Percentiles rank a stretch among this genome's conserved stretches.
Conservation (phyloP, 2,329 filamentous ascomycete species). For the Phaeomoniella chlamydospora region DNA sequence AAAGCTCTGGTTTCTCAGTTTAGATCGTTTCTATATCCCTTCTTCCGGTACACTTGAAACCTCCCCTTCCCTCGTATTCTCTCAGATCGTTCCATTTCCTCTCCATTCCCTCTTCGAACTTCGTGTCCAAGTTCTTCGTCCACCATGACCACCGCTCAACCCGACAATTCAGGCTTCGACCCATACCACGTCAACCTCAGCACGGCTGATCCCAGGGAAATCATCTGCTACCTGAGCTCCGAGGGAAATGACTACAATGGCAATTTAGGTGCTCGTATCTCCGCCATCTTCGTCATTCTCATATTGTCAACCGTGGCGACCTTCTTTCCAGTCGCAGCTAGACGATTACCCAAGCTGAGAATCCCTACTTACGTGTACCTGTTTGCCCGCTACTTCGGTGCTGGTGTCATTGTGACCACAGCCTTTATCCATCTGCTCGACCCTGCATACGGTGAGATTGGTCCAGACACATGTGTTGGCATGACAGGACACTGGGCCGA, state of each 20-base stretch:
- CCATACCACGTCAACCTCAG: conserved; percentile 28
- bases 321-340: conserved; percentile 32
- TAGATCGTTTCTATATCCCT: no score
- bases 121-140: neutral
- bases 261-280: conserved; percentile 26
- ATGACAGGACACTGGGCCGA: conserved; percentile 37
- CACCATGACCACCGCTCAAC: conserved; percentile 1
- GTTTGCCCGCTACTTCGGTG: conserved; percentile 31
- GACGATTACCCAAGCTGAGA: conserved; percentile 18
- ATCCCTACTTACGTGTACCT: conserved; percentile 30
- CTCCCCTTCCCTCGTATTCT: no score
- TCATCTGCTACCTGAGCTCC: conserved; percentile 36
- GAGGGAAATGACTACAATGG: conserved; percentile 40
- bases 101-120: neutral
- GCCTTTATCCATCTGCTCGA: conserved; percentile 33
- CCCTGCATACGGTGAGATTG: conserved; percentile 29
- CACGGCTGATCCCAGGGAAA: conserved; percentile 23
- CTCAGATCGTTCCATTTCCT: no score
- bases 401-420: conserved; percentile 32
- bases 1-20: no score
- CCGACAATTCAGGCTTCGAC: conserved; percentile 14
- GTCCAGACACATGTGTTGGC: conserved; percentile 34
- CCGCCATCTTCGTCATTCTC: conserved; percentile 29
- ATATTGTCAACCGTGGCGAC: conserved; percentile 24
- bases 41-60: no score